Percentiles rank a stretch among this genome's conserved stretches.
Evolutionary conservation across 1,284 basidiomycete genomes (phyloP).

Genomic region (Stygiomarasmius scandens): DNA sequence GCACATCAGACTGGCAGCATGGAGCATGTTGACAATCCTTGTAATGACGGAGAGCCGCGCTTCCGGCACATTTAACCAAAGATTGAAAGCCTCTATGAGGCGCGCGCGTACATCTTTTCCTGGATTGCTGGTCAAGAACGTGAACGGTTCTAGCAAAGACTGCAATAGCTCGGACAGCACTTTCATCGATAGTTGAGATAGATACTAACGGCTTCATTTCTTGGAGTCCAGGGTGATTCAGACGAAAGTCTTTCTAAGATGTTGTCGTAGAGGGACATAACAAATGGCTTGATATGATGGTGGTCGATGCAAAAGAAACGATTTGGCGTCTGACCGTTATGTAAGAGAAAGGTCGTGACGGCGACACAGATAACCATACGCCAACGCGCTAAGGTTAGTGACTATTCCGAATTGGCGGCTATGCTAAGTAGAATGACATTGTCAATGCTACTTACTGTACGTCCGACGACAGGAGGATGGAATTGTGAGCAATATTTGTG

Average conservation of each 20-base stretch:
- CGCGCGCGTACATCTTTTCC: slow-evolving; percentile 93
- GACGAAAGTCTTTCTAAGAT: slow-evolving; percentile 29
- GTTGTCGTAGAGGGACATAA: slow-evolving; percentile 26
- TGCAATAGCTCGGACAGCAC: slow-evolving; percentile 18
- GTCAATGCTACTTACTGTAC: no score
- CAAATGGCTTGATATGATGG: no score
- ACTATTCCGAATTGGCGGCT: no score
- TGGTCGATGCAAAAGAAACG: no score
- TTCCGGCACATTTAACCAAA: slow-evolving; percentile 84
- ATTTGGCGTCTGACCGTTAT: no score
- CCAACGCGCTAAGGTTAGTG: no score
- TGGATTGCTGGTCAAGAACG: slow-evolving; percentile 84
- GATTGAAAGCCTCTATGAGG: slow-evolving; percentile 93
- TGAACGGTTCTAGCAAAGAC: slow-evolving; percentile 88
- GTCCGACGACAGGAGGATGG: no score
- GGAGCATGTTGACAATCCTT: slow-evolving; percentile 88
- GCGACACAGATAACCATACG: no score
- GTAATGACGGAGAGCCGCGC: slow-evolving; percentile 77
- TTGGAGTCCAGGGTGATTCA: slow-evolving; percentile 26
- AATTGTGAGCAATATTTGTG: no score
- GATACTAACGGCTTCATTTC: slow-evolving; percentile 27
- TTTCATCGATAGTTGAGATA: not conserved
- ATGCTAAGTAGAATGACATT: no score
- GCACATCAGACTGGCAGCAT: slow-evolving; percentile 91
- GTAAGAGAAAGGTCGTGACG: no score